A percentile compares a stretch with the other conserved stretches of the same genome.
phyloP scores from a whole-genome alignment of 1,139 yeast genomes.

The Hansenula anomala region DNA sequence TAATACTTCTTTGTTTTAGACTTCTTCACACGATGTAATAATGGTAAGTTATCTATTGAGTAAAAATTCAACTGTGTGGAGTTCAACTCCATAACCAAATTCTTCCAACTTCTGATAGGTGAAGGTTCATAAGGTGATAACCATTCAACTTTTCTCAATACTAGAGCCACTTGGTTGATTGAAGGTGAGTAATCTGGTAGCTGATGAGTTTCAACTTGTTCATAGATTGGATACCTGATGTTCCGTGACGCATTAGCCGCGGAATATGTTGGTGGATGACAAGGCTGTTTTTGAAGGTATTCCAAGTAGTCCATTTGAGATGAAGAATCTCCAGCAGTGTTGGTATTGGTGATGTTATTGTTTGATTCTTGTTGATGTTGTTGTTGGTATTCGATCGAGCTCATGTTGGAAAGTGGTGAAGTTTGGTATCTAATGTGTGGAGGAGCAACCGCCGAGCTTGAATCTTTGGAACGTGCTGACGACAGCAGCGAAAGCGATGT shows the following conservation, averaged over 20 bases:
- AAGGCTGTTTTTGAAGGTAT: conserved; percentile 47
- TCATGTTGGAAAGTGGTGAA: conserved; percentile 3
- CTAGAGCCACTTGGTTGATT: conserved; percentile 47
- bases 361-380: neutral
- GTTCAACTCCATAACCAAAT: conserved; percentile 59
- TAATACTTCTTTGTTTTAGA: conserved; percentile 15
- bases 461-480: neutral
- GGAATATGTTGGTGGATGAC: conserved; percentile 42
- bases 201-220: conserved; percentile 25
- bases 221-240: conserved; percentile 43
- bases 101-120: conserved; percentile 58
- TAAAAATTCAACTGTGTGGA: conserved; percentile 73
- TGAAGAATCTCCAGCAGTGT: no score
- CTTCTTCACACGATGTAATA: conserved; percentile 12
- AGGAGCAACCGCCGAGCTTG: neutral
- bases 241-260: conserved; percentile 26
- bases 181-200: conserved; percentile 58
- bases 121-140: conserved; percentile 61
- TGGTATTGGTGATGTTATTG: neutral
- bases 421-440: conserved; percentile 3
- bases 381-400: conserved; percentile 1
- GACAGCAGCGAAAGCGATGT: neutral
- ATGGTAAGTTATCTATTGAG: conserved; percentile 25
- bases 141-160: conserved; percentile 61
- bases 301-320: conserved; percentile 26